phyloP scores from a whole-genome alignment of 2,329 filamentous ascomycete genomes.

The Colletotrichum phormii region DNA sequence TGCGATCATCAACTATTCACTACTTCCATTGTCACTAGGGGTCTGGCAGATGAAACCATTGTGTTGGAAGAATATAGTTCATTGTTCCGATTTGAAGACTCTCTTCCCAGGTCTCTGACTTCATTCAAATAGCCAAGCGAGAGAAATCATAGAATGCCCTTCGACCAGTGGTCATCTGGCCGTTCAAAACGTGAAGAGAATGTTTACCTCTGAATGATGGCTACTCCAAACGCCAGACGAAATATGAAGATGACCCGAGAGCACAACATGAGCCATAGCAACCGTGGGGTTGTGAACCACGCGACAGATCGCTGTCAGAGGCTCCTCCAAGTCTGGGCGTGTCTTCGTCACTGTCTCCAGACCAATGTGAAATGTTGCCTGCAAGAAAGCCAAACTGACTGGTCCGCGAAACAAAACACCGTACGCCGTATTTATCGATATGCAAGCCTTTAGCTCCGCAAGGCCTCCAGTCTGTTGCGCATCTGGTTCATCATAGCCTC shows the following conservation, averaged over 20 bases:
- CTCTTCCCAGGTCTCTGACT: background rate
- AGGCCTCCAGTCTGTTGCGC: constrained; percentile 88
- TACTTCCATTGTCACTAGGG: too few relatives aligned
- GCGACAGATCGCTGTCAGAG: background rate
- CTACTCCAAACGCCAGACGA: constrained; percentile 33
- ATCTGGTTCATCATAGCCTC: constrained; percentile 95
- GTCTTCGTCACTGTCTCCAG: constrained; percentile 7
- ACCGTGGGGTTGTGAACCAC: background rate
- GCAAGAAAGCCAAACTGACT: constrained; percentile 3
- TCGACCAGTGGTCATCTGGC: background rate
- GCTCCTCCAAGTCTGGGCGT: background rate
- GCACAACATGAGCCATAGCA: constrained; percentile 3
- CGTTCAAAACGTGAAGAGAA: background rate
- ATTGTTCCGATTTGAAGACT: background rate
- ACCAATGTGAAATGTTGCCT: constrained; percentile 1
- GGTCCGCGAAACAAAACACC: constrained; percentile 17
- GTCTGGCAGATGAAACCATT: too few relatives aligned
- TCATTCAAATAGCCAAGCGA: background rate
- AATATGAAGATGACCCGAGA: constrained; percentile 10
- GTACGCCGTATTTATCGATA: constrained; percentile 30
- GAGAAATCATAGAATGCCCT: background rate
- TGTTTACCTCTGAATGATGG: constrained; percentile 20
- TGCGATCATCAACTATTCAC: too few relatives aligned
- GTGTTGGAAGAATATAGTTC: too few relatives aligned
- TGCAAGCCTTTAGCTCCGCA: constrained; percentile 76